Evolutionary conservation across 2,329 filamentous ascomycete genomes (phyloP).

Genomic region (Aurifilum marmelostoma): DNA sequence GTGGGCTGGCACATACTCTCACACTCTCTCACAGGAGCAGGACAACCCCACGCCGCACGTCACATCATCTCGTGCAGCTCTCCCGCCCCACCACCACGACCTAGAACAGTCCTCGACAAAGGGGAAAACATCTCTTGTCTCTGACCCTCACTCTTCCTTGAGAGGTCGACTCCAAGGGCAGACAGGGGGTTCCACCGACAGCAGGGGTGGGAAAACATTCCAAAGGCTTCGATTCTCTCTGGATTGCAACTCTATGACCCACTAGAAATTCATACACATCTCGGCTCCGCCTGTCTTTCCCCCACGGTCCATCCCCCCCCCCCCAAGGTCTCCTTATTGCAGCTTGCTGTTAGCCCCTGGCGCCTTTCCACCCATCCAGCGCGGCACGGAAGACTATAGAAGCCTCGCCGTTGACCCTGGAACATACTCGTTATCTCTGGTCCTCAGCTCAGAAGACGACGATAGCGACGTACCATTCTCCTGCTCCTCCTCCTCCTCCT

Average conservation of each 20-base stretch:
- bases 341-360: not conserved
- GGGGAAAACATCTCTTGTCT: not conserved
- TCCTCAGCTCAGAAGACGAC: not conserved
- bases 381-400: not conserved
- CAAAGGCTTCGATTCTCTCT: conserved; percentile 2
- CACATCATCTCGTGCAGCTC: conserved; percentile 4
- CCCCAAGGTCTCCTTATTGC: not conserved
- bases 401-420: not conserved
- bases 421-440: not conserved
- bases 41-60: conserved; percentile 3
- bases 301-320: not conserved
- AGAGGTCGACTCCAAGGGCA: not conserved
- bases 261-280: conserved; percentile 1
- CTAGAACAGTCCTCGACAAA: conserved; percentile 9
- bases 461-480: not conserved
- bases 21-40: not conserved
- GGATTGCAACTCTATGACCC: not conserved
- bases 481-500: not conserved
- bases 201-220: not conserved
- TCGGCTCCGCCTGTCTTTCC: conserved; percentile 4
- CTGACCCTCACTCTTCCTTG: not conserved
- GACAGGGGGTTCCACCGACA: not conserved
- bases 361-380: not conserved
- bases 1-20: not conserved
- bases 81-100: conserved; percentile 1